phyloP scores from a whole-genome alignment of 768 basidiomycete species.

The Xerocomellus intermedius region DNA sequence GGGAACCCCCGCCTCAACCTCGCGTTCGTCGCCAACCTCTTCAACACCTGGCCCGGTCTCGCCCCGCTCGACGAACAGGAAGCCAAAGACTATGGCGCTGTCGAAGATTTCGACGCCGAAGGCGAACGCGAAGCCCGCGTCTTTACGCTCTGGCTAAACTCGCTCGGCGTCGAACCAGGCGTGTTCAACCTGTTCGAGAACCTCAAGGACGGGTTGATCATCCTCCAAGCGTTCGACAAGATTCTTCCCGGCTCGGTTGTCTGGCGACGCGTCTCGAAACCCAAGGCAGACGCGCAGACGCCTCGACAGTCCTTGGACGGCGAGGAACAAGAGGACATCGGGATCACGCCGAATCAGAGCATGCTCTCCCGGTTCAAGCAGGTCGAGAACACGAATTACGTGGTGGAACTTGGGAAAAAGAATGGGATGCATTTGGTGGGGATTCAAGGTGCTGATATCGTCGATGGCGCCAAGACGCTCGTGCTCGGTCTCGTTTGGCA shows the following conservation, averaged over 20 bases:
- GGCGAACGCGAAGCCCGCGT: constrained; percentile 98
- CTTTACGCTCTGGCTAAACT: constrained; percentile 98
- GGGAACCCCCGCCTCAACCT: constrained; percentile 98
- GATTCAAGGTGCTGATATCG: constrained; percentile 97
- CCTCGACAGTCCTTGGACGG: constrained; percentile 36
- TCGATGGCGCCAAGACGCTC: constrained; percentile 88
- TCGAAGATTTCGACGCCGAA: constrained; percentile 99
- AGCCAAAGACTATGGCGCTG: constrained; percentile 81
- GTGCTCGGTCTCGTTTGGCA: constrained; percentile 98
- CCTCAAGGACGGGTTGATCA: constrained; percentile 85
- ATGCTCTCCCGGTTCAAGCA: constrained; percentile 93
- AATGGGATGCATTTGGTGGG: constrained; percentile 95
- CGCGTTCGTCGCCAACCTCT: constrained; percentile 96
- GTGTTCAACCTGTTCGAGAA: constrained; percentile 98
- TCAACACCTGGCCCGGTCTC: constrained; percentile 96
- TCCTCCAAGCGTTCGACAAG: constrained; percentile 97
- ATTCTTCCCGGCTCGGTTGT: constrained; percentile 88
- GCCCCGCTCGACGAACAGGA: constrained; percentile 94
- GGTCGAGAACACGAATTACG: constrained; percentile 98
- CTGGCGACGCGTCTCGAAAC: constrained; percentile 96
- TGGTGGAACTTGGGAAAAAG: constrained; percentile 87
- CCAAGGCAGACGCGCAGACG: constrained; percentile 53
- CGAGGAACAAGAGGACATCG: constrained; percentile 77
- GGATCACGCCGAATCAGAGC: constrained; percentile 79
- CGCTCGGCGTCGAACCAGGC: constrained; percentile 91